These are phyloP conservation scores for Populus trichocarpa DNA, from an alignment of 441 rosid species.

Conservation along the genomic window DNA sequence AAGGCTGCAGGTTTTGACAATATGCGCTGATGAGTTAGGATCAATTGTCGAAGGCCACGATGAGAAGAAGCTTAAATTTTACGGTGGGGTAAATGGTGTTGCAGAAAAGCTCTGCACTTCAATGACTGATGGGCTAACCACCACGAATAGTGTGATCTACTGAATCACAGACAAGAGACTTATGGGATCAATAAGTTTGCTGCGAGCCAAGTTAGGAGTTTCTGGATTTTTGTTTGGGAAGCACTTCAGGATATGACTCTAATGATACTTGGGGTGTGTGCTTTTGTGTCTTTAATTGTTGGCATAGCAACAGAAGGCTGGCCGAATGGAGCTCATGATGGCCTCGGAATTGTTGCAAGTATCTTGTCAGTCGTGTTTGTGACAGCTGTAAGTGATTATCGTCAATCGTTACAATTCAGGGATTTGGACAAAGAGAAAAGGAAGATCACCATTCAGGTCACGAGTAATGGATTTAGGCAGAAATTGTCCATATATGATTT, in stretches of 20 bases:
- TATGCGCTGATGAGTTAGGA: too few species aligned
- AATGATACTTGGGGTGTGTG: constrained; percentile 43
- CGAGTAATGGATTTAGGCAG: constrained; percentile 43
- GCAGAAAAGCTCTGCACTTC: constrained; percentile 49
- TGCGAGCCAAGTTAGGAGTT: constrained; percentile 15
- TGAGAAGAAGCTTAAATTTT: constrained; percentile 16
- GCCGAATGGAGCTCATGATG: constrained; percentile 53
- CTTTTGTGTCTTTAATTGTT: constrained; percentile 45
- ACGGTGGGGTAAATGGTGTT: constrained; percentile 56
- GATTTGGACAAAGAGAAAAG: constrained; percentile 46
- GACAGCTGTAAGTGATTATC: constrained; percentile 50
- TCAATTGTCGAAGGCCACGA: too few species aligned
- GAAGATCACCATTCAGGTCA: constrained; percentile 45
- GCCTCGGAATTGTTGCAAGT: constrained; percentile 52
- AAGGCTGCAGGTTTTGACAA: too few species aligned
- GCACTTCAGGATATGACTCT: constrained; percentile 54
- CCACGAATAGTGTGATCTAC: constrained; percentile 16
- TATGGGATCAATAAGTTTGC: constrained; percentile 49
- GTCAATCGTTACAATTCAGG: constrained; percentile 52
- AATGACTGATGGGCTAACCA: constrained; percentile 39
- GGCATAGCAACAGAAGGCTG: constrained; percentile 51
- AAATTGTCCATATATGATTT: constrained; percentile 40
- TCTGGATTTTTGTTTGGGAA: constrained; percentile 39
- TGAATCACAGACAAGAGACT: constrained; percentile 45
- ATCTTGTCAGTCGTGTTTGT: constrained; percentile 51